Evolutionary conservation across 1,139 yeast species (phyloP).

Genomic region (Lodderomyces metapsilosis): DNA sequence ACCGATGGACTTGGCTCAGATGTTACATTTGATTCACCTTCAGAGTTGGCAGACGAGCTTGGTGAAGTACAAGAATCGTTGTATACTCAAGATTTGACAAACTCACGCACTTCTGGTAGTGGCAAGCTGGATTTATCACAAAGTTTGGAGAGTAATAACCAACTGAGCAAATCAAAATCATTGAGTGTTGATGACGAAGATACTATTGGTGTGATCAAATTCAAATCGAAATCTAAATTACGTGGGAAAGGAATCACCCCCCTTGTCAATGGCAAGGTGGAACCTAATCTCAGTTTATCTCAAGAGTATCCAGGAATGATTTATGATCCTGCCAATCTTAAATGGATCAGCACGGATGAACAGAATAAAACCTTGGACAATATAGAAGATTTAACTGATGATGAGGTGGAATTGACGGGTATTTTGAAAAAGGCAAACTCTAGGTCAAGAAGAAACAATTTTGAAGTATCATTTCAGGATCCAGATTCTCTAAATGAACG

Average conservation of each 20-base stretch:
- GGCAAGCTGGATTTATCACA: neutral
- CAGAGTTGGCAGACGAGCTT: neutral
- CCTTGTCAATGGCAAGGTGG: constrained; percentile 28
- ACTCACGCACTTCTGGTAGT: neutral
- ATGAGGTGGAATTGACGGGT: constrained; percentile 9
- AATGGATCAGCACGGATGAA: constrained; percentile 33
- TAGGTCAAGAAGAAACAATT: constrained; percentile 18
- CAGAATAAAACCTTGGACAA: constrained; percentile 41
- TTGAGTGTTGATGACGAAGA: neutral
- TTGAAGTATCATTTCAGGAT: constrained; percentile 45
- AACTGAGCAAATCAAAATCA: neutral
- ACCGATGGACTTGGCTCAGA: constrained; percentile 4
- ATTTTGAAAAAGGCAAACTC: constrained; percentile 16
- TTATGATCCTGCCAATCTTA: constrained; percentile 34
- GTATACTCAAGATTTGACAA: neutral
- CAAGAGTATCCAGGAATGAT: constrained; percentile 40
- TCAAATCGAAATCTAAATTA: constrained; percentile 37
- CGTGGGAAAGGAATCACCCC: constrained; percentile 10
- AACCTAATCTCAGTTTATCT: constrained; percentile 38
- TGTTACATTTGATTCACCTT: neutral
- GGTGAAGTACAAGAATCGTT: neutral
- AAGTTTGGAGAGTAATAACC: neutral
- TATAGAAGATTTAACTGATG: constrained; percentile 40
- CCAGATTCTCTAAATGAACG: constrained; percentile 14
- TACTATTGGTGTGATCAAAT: constrained; percentile 20